A percentile compares a stretch with the other conserved stretches of the same genome.
These are phyloP conservation scores for Paspalum notatum DNA, from an alignment of 176 grass and related monocot genomes.

Conservation along the genomic window DNA sequence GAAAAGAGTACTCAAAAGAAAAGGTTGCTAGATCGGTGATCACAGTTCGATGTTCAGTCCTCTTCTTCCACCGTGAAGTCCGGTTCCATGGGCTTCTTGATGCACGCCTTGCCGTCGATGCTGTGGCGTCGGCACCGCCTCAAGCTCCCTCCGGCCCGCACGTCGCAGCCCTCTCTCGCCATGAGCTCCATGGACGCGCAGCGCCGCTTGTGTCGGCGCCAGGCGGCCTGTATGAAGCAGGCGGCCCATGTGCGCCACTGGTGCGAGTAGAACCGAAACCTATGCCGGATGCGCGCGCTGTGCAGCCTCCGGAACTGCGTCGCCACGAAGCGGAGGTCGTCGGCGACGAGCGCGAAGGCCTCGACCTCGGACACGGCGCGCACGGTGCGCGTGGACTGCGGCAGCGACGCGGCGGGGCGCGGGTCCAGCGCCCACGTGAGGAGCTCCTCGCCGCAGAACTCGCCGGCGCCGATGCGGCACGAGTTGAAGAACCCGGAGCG, in stretches of 20 bases:
- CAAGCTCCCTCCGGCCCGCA: neutral
- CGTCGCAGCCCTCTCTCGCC: constrained; percentile 24
- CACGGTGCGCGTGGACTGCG: constrained; percentile 87
- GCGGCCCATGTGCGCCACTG: constrained; percentile 95
- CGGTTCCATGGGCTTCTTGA: constrained; percentile 81
- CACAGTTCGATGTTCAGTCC: constrained; percentile 15
- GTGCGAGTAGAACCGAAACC: constrained; percentile 92
- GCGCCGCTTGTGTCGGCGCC: constrained; percentile 66
- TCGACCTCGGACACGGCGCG: constrained; percentile 85
- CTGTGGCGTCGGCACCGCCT: constrained; percentile 32
- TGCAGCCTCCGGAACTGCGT: constrained; percentile 81
- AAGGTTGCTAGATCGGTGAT: neutral
- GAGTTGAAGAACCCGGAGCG: constrained; percentile 90
- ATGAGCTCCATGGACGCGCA: constrained; percentile 72
- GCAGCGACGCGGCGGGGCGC: constrained; percentile 50
- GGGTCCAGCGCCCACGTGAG: constrained; percentile 96
- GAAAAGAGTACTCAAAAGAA: too few relatives aligned
- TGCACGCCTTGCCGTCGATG: constrained; percentile 38
- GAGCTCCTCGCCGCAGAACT: constrained; percentile 99
- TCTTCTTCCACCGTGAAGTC: constrained; percentile 75
- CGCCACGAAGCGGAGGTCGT: constrained; percentile 84
- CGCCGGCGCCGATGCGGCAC: constrained; percentile 79
- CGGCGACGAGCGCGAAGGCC: constrained; percentile 90
- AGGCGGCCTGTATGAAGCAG: constrained; percentile 95
- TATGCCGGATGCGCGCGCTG: constrained; percentile 78